Conservation (phyloP, 2,329 filamentous ascomycete genomes). For the Zasmidium angulare region DNA sequence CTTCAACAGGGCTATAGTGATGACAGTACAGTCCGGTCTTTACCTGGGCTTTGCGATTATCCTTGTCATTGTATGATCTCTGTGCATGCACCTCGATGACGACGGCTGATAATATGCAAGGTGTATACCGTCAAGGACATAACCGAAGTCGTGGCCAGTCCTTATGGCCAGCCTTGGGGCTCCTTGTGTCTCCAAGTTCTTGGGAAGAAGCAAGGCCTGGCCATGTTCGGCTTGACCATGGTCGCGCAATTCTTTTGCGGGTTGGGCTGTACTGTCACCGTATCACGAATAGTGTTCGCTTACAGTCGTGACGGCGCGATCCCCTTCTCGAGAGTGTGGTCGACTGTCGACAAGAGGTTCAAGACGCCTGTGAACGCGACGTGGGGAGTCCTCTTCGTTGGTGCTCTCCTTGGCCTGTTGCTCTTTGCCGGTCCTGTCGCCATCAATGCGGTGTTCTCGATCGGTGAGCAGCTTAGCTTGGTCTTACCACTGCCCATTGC, state of each 20-base stretch:
- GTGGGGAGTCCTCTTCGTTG: constrained; percentile 31
- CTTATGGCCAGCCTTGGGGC: constrained; percentile 35
- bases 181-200: constrained; percentile 35
- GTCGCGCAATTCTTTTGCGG: constrained; percentile 35
- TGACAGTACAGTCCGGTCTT: constrained; percentile 33
- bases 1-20: constrained; percentile 30
- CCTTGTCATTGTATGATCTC: constrained; percentile 33
- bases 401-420: constrained; percentile 29
- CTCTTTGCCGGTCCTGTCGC: constrained; percentile 33
- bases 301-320: constrained; percentile 35
- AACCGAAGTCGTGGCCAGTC: constrained; percentile 29
- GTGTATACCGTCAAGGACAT: constrained; percentile 35
- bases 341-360: constrained; percentile 28
- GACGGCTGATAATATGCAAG: no score
- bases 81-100: no score
- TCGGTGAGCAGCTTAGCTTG: constrained; percentile 18
- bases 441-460: constrained; percentile 35
- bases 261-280: constrained; percentile 33
- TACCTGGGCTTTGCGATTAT: constrained; percentile 31
- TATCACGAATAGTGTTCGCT: constrained; percentile 31
- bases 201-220: constrained; percentile 31
- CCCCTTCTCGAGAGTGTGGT: constrained; percentile 30
- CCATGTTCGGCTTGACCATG: constrained; percentile 34
- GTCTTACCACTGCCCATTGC: not conserved
- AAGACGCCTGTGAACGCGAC: constrained; percentile 34